phyloP scores from a whole-genome alignment of 352 stramenopile genomes.

The Pythium sukuiense region DNA sequence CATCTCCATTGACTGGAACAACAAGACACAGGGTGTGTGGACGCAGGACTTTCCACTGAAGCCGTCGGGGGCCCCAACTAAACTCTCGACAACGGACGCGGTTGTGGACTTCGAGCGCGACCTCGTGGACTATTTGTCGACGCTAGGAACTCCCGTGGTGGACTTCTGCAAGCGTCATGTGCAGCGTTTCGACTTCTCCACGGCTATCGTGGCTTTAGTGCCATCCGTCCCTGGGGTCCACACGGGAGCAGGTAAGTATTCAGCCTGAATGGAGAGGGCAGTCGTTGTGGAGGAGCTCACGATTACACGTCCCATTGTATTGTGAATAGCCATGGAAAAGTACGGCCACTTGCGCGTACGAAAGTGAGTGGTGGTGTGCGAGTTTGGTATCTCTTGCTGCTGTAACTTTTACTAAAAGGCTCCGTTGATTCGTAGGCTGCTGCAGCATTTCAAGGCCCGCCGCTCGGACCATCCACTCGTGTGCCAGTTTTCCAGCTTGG shows the following conservation, averaged over 20 bases:
- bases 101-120: slow-evolving; percentile 60
- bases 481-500: slow-evolving; percentile 83
- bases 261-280: background rate
- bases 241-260: slow-evolving; percentile 52
- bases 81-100: background rate
- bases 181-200: slow-evolving; percentile 60
- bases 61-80: background rate
- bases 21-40: slow-evolving; percentile 86
- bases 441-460: slow-evolving; percentile 49
- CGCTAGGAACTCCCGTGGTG: slow-evolving; percentile 43
- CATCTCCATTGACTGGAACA: slow-evolving; percentile 73
- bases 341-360: slow-evolving; percentile 78
- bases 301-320: background rate
- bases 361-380: slow-evolving; percentile 31
- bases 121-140: slow-evolving; percentile 59
- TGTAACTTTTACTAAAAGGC: background rate
- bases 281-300: background rate
- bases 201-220: slow-evolving; percentile 55
- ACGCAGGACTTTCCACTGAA: slow-evolving; percentile 80
- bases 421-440: slow-evolving; percentile 32
- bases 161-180: slow-evolving; percentile 50
- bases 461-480: slow-evolving; percentile 64
- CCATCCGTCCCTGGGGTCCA: slow-evolving; percentile 71
- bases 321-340: slow-evolving; percentile 68
- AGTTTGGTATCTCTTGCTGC: too few relatives aligned